A percentile compares a stretch with the other conserved stretches of the same genome.
Evolutionary conservation across 345 rosid species (phyloP).

Genomic region (Lumnitzera littorea): DNA sequence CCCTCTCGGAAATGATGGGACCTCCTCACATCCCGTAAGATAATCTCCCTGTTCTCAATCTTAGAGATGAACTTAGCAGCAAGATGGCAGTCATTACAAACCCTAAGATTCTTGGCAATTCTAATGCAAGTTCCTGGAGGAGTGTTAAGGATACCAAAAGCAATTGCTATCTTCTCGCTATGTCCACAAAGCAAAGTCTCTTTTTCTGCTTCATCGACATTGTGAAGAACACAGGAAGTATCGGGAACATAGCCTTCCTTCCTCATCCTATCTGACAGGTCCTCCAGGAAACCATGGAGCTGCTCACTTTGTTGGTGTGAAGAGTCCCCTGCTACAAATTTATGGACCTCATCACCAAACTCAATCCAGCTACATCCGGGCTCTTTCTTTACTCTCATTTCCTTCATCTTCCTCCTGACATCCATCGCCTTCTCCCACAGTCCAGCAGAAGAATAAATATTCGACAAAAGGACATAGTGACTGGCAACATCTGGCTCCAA

Average conservation of each 20-base stretch:
- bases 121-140: slow-evolving; percentile 66
- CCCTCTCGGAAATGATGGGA: slow-evolving; percentile 86
- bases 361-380: slow-evolving; percentile 97
- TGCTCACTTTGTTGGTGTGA: slow-evolving; percentile 67
- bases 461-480: slow-evolving; percentile 84
- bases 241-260: slow-evolving; percentile 79
- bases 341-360: slow-evolving; percentile 65
- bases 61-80: slow-evolving; percentile 70
- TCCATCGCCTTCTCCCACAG: slow-evolving; percentile 76
- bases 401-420: slow-evolving; percentile 70
- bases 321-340: slow-evolving; percentile 69
- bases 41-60: slow-evolving; percentile 58
- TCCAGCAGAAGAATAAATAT: slow-evolving; percentile 68
- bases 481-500: slow-evolving; percentile 78
- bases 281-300: slow-evolving; percentile 49
- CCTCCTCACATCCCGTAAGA: slow-evolving; percentile 75
- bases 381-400: slow-evolving; percentile 73
- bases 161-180: slow-evolving; percentile 84
- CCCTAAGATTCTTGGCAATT: slow-evolving; percentile 83
- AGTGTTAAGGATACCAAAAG: slow-evolving; percentile 71
- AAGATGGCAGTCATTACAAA: slow-evolving; percentile 77
- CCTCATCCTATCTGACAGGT: slow-evolving; percentile 57
- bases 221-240: slow-evolving; percentile 79
- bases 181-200: slow-evolving; percentile 80
- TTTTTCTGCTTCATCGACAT: slow-evolving; percentile 68